Base-by-base conservation (phyloP, 371 early-diverging fungal genomes). In the Mortierella sp. region DNA sequence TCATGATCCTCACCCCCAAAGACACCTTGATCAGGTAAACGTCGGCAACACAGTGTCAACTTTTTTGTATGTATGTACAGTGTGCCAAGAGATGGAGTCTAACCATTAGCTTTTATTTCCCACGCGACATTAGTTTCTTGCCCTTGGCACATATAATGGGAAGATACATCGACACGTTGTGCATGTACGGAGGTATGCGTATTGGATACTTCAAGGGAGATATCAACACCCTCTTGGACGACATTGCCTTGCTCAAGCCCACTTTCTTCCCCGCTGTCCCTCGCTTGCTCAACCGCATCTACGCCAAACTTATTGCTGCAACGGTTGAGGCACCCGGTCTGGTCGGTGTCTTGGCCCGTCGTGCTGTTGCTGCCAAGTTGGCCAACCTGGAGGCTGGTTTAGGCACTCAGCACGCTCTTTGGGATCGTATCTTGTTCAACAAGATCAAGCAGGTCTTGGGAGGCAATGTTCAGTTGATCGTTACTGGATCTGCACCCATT, bases 61-160 rank as follows among this genome's bases (percentile, higher is more conserved):
- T 16, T 58, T 58, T 9, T 0, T 74, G 77, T 34, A 90, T 88
- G 74, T 76, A 82, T 70, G 74, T 76, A 82, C 65, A 78, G n/a
- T n/a, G 55, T 14, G 24, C 21, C 24, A 55, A n/a, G n/a, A 55
- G 55, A 55, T 10, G 2, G 10, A 8, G 3, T 24, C 65, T 63
- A 21, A 63, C 26, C 57, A 57, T 16, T 16, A 9, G 8, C 38
- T 34, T 21, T 34, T 44, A 0, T 54, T 26, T 45, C 31, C 93
- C 95, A 72, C 89, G 95, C 50, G 21, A 68, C 21, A 68, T 19
- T 68, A 96, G 84, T 31, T 99, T 84, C 88, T 91, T 99, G 77
- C 99, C 99, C 0, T 90, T 98, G 71, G 98, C 99, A 6, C 99
- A 99, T 89, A 94, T 96, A 68, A 97, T 96, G 89, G 99, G 98